Evolutionary conservation across 208 protist genomes (phyloP), one percentile per base, ranked within the genome.

Genomic region (Leishmania guyanensis): DNA sequence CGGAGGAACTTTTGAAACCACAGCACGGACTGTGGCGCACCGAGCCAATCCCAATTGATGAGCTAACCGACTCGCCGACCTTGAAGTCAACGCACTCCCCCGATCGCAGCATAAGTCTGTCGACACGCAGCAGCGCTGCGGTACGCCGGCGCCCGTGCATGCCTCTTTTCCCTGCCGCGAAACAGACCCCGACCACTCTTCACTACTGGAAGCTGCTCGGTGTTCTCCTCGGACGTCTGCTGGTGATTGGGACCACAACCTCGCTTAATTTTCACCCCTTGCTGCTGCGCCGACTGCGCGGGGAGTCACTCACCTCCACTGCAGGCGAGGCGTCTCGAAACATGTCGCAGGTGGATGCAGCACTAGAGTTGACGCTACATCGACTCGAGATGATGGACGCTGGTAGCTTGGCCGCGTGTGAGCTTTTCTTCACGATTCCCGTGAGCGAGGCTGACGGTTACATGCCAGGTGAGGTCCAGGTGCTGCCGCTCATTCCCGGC

Each of bases 151-250:
- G 77, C 46, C 77, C 73, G 26, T 81, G 82, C 85, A 70, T 69
- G 20, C 77, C 84, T 10, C 79, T 89, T 36, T 89, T 82, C 65
- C 85, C 85, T 48, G 77, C 80, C 0, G 68, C 77, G 66, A 70
- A 46, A 70, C 90, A 90, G 64, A 86, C 84, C 17, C 46, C 74
- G 4, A 60, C 83, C 48, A 83, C 87, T 22, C 79, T 93, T 50
- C 75, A 81, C 10, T 85, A 92, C 79, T 96, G 92, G 86, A 88
- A 93, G 78, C 68, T 89, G 60, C 86, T 97, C 36, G 94, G 94
- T 5, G 68, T 93, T 5, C 83, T 96, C 9, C 79, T 95, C 5
- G 92, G 90, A 1, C 92, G 91, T 2, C 80, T 93, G 53, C 81
- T 97, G 33, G 78, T 92, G 77, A 82, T 93, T 58, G 85, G 84